These are phyloP conservation scores for Pisolithus sp. DNA, from an alignment of 768 basidiomycete species.

Conservation along the genomic window DNA sequence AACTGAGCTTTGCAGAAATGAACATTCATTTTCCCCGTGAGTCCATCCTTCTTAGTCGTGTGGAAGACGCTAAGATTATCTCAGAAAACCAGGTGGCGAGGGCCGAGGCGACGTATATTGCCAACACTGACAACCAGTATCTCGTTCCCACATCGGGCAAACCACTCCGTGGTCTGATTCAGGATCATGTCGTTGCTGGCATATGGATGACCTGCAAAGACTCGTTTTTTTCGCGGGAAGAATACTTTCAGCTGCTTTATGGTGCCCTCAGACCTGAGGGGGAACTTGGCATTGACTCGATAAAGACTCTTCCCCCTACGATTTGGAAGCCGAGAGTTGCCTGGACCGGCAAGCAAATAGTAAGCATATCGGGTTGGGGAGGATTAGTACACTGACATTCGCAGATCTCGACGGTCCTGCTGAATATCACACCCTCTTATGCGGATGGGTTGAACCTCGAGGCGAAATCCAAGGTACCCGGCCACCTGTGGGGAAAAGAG, in stretches of 20 bases:
- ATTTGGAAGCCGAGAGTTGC: conserved; percentile 87
- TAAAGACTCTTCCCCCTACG: conserved; percentile 82
- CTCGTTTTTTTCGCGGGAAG: conserved; percentile 89
- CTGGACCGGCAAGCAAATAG: conserved; percentile 98
- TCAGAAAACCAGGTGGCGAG: conserved; percentile 91
- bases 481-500: conserved; percentile 75
- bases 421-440: conserved; percentile 80
- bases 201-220: conserved; percentile 99
- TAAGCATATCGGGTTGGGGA: conserved; percentile 31
- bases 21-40: conserved; percentile 98
- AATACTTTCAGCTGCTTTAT: conserved; percentile 94
- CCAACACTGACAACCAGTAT: conserved; percentile 98
- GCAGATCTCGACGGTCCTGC: conserved; percentile 89
- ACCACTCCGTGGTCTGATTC: conserved; percentile 94
- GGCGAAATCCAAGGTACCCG: conserved; percentile 86
- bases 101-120: conserved; percentile 89
- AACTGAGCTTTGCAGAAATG: conserved; percentile 62
- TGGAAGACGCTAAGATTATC: background rate
- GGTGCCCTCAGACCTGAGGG: conserved; percentile 91
- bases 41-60: conserved; percentile 22
- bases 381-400: conserved; percentile 1
- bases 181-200: conserved; percentile 97
- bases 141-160: conserved; percentile 98
- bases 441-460: conserved; percentile 79
- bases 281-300: conserved; percentile 43